Percentiles rank a stretch among this genome's conserved stretches.
These are phyloP conservation scores for Hypericum androsaemum DNA, from an alignment of 345 rosid genomes.

Conservation along the genomic window DNA sequence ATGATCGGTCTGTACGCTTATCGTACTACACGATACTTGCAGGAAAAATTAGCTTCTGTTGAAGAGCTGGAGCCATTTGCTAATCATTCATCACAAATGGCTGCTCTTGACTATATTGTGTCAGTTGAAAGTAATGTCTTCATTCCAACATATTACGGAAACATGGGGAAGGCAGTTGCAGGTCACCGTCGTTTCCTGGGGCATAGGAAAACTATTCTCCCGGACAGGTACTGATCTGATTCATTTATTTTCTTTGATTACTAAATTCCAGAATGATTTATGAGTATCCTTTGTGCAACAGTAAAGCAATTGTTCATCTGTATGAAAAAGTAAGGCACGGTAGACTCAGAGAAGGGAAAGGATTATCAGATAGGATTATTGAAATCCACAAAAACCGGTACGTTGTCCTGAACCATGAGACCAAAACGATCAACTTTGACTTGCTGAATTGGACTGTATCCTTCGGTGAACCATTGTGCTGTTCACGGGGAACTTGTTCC, in stretches of 20 bases:
- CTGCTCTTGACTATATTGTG: conserved; percentile 93
- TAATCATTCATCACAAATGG: conserved; percentile 82
- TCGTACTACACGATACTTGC: too few species aligned
- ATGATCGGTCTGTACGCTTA: too few species aligned
- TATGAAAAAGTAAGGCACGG: conserved; percentile 57
- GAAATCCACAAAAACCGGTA: conserved; percentile 70
- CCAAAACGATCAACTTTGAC: too few species aligned
- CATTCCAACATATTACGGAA: conserved; percentile 75
- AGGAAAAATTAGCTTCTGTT: conserved; percentile 65
- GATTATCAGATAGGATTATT: conserved; percentile 31
- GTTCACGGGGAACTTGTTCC: too few species aligned
- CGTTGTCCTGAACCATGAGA: conserved; percentile 3
- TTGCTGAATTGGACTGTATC: too few species aligned
- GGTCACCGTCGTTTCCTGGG: conserved; percentile 93
- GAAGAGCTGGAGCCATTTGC: conserved; percentile 72
- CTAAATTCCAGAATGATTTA: not conserved
- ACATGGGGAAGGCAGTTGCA: conserved; percentile 95
- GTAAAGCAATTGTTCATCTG: conserved; percentile 63
- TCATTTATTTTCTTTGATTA: not conserved
- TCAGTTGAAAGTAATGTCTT: conserved; percentile 83
- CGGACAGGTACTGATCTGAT: conserved; percentile 41
- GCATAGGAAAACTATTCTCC: conserved; percentile 75
- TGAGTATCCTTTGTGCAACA: conserved; percentile 14
- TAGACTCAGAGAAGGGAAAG: conserved; percentile 39
- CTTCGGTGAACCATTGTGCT: too few species aligned